Base-by-base conservation (phyloP, 208 protist genomes). In the Trypanosoma grayi region DNA sequence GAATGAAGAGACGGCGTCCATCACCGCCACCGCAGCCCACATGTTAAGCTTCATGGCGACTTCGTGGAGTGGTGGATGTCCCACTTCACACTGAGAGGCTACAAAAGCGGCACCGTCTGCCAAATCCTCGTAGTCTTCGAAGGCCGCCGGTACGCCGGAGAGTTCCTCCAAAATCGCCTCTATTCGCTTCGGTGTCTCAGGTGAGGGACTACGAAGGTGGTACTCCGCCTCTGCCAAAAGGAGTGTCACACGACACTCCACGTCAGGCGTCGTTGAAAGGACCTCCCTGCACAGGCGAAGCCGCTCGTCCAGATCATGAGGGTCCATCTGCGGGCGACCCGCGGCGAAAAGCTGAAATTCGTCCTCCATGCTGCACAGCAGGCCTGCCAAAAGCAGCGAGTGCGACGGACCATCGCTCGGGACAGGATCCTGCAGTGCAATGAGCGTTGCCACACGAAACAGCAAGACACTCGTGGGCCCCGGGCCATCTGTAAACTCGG, bases 311-410 rank as follows among this genome's bases (percentile, higher is more conserved):
- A 72, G 39, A 34, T 59, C 66, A 18, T 34, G 4, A 18, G 46
- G 14, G 16, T 57, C 52, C 4, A 72, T 28, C 18, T 55, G 41
- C 13, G 66, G 57, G 36, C 14, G 16, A 55, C 66, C 66, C 7
- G 47, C 16, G 13, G 43, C 4, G 55, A 66, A 72, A 2, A 65
- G 27, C 16, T 55, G 57, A 72, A 72, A 72, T 43, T 72, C 66
- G 40, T 72, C 58, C 18, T 72, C 66, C 34, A 72, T 46, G 0
- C 18, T 55, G 37, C 66, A 72, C n/a, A 72, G 33, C 41, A 72
- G 22, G 11, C 24, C 43, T 18, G 66, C 31, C 11, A 22, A 36
- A 27, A 72, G 41, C 3, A 60, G 27, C 13, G 6, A 9, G 13
- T 24, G 25, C 8, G 41, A 45, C 14, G n/a, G 13, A 11, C 9